Conservation (phyloP, 1,284 basidiomycete species). For the Cutaneotrichosporon sp. region DNA sequence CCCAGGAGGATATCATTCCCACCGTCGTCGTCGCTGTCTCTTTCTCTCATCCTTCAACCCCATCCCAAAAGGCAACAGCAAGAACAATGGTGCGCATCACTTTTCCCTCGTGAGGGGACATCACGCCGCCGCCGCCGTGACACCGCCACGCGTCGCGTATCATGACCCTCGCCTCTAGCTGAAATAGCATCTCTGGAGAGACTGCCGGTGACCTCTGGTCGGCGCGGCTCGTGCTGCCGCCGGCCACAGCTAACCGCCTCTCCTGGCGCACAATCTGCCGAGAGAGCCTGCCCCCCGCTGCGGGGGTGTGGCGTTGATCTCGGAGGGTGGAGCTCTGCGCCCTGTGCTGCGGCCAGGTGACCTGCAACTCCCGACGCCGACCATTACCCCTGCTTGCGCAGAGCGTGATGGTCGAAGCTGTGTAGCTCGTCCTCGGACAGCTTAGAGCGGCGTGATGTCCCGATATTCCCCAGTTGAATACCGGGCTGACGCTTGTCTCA, state of each 20-base stretch:
- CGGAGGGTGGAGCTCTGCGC: constrained; percentile 5
- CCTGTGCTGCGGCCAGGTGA: neutral
- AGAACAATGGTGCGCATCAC: constrained; percentile 21
- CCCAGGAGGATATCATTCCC: neutral
- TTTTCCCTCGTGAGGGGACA: constrained; percentile 10
- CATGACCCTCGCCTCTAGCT: neutral
- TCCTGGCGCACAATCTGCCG: neutral
- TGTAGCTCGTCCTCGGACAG: constrained; percentile 1
- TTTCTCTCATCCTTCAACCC: constrained; percentile 15
- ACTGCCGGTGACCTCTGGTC: constrained; percentile 8
- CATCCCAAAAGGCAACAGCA: constrained; percentile 9
- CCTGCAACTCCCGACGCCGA: constrained; percentile 6
- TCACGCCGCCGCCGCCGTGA: constrained; percentile 12
- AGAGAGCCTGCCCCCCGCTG: neutral
- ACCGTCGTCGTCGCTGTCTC: neutral
- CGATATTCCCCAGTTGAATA: constrained; percentile 10
- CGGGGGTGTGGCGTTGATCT: constrained; percentile 1
- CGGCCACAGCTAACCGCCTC: constrained; percentile 8
- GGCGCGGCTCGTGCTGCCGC: neutral
- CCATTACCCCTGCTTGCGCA: neutral
- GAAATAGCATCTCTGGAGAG: neutral
- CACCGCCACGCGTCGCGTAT: too few relatives aligned
- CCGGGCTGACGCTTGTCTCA: constrained; percentile 43
- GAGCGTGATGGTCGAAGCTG: constrained; percentile 9
- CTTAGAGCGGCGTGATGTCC: constrained; percentile 38